Evolutionary conservation across 345 rosid species (phyloP).

Genomic region (Mercurialis annua): DNA sequence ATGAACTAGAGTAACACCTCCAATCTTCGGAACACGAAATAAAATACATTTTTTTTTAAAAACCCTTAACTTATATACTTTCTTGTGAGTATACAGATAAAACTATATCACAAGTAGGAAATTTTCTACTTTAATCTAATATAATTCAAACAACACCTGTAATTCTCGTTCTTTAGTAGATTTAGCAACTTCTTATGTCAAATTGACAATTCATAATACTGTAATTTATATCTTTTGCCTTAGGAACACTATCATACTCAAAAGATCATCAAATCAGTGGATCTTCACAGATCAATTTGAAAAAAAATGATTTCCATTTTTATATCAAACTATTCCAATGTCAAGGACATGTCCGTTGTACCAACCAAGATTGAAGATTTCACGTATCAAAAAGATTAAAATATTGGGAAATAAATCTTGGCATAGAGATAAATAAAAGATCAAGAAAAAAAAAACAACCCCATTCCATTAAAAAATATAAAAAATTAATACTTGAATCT

Average conservation of each 20-base stretch:
- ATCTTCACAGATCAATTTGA: conserved; percentile 12
- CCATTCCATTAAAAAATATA: background rate
- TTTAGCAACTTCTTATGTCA: background rate
- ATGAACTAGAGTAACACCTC: background rate
- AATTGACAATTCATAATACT: background rate
- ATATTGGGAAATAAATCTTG: background rate
- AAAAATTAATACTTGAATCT: background rate
- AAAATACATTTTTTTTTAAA: background rate
- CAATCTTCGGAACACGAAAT: background rate
- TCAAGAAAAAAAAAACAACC: background rate
- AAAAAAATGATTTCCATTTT: background rate
- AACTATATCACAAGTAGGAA: background rate
- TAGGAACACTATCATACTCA: conserved; percentile 1
- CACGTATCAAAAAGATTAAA: background rate
- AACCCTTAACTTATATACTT: no score
- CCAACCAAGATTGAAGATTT: background rate
- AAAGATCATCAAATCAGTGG: conserved; percentile 7
- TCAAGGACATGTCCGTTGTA: background rate
- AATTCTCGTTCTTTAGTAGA: background rate
- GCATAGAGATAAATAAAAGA: background rate
- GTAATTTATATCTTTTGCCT: background rate
- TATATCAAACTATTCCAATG: background rate
- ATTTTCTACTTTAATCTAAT: background rate
- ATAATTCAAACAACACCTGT: background rate
- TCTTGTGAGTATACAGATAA: background rate